Evolutionary conservation across 257 asterid genomes (phyloP).

Genomic region (Verbena officinalis): DNA sequence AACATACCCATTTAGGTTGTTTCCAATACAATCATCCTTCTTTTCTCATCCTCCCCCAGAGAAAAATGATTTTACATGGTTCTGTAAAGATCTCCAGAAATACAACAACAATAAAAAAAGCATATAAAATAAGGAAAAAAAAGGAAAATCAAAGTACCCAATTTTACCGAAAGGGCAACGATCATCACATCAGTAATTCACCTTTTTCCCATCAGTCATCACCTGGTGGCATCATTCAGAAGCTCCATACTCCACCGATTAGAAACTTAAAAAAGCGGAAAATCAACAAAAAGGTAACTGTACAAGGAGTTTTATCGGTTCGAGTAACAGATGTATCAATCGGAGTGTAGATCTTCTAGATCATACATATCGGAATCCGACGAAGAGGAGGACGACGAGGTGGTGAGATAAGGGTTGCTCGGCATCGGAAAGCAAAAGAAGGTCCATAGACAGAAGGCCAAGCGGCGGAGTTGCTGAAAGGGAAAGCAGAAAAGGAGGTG

Average conservation of each 20-base stretch:
- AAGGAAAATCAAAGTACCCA: not conserved
- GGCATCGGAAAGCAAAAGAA: conserved; percentile 69
- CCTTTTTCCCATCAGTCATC: not conserved
- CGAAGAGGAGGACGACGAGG: conserved; percentile 39
- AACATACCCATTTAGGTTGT: not conserved
- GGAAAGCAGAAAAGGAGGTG: conserved; percentile 81
- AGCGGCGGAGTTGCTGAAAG: conserved; percentile 68
- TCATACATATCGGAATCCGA: conserved; percentile 39
- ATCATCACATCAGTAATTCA: not conserved
- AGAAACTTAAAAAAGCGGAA: not conserved
- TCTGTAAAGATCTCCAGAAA: conserved; percentile 4
- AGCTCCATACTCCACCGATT: not conserved
- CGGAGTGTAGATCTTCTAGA: conserved; percentile 48
- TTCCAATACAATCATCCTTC: not conserved
- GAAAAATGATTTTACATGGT: not conserved
- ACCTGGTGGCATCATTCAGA: not conserved
- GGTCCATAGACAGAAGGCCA: conserved; percentile 70
- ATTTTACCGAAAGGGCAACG: not conserved
- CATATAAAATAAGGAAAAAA: not conserved
- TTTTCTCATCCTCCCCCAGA: not conserved
- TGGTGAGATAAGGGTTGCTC: conserved; percentile 24
- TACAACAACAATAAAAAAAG: conserved; percentile 1
- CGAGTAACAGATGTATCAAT: conserved; percentile 23
- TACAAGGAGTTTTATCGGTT: not conserved
- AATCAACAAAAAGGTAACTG: not conserved